phyloP scores from a whole-genome alignment of 2,329 filamentous ascomycete species.

The Fusarium sp. region DNA sequence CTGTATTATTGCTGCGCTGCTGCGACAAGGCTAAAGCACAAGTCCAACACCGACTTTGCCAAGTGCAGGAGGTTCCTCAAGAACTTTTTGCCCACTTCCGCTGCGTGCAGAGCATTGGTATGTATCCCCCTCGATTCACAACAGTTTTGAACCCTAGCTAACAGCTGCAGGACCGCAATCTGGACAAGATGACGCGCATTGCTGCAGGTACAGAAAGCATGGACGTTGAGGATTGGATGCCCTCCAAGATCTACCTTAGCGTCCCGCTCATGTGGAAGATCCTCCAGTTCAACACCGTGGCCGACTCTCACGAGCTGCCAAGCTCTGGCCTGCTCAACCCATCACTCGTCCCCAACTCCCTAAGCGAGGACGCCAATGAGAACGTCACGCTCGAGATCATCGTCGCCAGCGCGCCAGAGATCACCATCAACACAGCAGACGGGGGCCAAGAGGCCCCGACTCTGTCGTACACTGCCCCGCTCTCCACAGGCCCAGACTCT shows the following conservation, averaged over 20 bases:
- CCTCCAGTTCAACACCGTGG: constrained; percentile 58
- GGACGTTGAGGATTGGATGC: constrained; percentile 63
- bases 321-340: constrained; percentile 55
- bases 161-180: constrained; percentile 56
- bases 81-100: constrained; percentile 59
- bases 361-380: constrained; percentile 50
- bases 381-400: constrained; percentile 59
- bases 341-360: constrained; percentile 52
- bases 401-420: constrained; percentile 62
- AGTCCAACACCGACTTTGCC: constrained; percentile 63
- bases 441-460: constrained; percentile 62
- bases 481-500: constrained; percentile 40
- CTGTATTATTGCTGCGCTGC: constrained; percentile 65
- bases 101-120: constrained; percentile 59
- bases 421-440: constrained; percentile 62
- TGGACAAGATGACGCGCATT: constrained; percentile 61
- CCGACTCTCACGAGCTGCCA: constrained; percentile 51
- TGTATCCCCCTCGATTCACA: constrained; percentile 21
- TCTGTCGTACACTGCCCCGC: constrained; percentile 49
- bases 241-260: constrained; percentile 63
- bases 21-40: constrained; percentile 59
- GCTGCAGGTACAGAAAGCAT: constrained; percentile 60
- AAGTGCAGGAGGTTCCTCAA: constrained; percentile 63
- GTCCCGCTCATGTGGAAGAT: constrained; percentile 65
- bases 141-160: neutral